phyloP scores from a whole-genome alignment of 176 grass and related monocot species.

The Urochloa ruziziensis region DNA sequence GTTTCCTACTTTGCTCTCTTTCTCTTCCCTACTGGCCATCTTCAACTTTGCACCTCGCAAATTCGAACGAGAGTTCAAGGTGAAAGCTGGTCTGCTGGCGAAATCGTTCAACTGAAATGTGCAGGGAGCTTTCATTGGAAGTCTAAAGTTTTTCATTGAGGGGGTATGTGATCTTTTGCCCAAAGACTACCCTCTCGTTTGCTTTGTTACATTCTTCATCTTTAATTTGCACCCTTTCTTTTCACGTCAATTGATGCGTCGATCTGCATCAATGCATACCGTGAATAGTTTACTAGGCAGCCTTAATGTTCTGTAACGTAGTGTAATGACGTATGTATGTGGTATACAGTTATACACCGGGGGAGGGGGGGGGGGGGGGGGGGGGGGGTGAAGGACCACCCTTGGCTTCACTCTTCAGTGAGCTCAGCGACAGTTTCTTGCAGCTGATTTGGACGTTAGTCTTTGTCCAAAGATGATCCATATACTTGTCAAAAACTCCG shows the following conservation, averaged over 20 bases:
- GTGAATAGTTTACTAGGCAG: neutral
- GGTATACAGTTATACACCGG: no score
- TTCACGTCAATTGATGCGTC: neutral
- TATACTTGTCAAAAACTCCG: no score
- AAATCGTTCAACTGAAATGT: neutral
- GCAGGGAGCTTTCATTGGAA: neutral
- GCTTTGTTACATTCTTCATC: slow-evolving; percentile 13
- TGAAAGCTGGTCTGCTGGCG: neutral
- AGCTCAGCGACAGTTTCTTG: no score
- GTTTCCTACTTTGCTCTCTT: neutral
- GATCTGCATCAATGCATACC: neutral
- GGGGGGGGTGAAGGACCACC: no score
- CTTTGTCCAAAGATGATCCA: no score
- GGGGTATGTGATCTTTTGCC: slow-evolving; percentile 3
- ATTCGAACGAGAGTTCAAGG: neutral
- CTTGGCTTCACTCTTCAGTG: no score
- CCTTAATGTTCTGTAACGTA: neutral
- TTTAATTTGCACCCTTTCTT: neutral
- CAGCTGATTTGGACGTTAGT: no score
- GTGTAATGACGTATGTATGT: no score
- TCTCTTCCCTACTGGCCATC: neutral
- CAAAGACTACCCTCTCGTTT: slow-evolving; percentile 25
- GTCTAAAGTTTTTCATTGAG: slow-evolving; percentile 16
- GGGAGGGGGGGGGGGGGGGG: no score
- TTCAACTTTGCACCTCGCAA: neutral